These are phyloP conservation scores for Penicillium psychrofluorescens DNA, from an alignment of 495 filamentous ascomycete species.

Conservation along the genomic window DNA sequence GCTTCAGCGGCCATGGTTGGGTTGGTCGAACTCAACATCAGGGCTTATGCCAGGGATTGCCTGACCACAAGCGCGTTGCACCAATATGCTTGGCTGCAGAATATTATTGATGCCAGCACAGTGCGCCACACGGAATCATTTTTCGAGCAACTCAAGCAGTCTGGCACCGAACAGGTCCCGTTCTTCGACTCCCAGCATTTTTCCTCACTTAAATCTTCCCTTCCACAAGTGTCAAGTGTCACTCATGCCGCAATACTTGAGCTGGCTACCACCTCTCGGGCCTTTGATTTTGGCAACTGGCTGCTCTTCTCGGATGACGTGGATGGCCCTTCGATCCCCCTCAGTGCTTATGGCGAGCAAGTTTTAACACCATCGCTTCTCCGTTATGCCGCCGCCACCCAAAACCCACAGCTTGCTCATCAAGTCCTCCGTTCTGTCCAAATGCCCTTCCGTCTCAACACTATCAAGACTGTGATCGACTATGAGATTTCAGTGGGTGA, in stretches of 20 bases:
- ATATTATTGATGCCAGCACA: slow-evolving; percentile 32
- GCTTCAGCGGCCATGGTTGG: slow-evolving; percentile 29
- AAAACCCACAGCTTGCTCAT: slow-evolving; percentile 38
- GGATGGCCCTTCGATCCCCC: slow-evolving; percentile 50
- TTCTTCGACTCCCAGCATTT: slow-evolving; percentile 13
- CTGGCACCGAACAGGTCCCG: slow-evolving; percentile 6
- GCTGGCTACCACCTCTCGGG: slow-evolving; percentile 37
- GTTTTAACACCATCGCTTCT: slow-evolving; percentile 48
- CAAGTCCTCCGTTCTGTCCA: slow-evolving; percentile 26
- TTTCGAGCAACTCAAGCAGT: slow-evolving; percentile 15
- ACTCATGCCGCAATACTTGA: slow-evolving; percentile 47
- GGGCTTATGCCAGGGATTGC: slow-evolving; percentile 14
- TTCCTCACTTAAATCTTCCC: slow-evolving; percentile 19
- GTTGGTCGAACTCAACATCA: slow-evolving; percentile 30
- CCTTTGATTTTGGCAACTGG: slow-evolving; percentile 46
- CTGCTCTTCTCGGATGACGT: slow-evolving; percentile 47
- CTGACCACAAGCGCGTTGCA: slow-evolving; percentile 23
- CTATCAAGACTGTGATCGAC: slow-evolving; percentile 43
- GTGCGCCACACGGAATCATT: slow-evolving; percentile 30
- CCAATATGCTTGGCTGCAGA: slow-evolving; percentile 28
- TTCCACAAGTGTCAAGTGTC: slow-evolving; percentile 38
- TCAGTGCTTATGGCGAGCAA: slow-evolving; percentile 37
- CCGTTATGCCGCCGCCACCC: slow-evolving; percentile 47
- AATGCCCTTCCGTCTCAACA: slow-evolving; percentile 32
- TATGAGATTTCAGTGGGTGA: slow-evolving; percentile 37